Evolutionary conservation across 257 asterid species (phyloP), one percentile per base, ranked within the genome.

Genomic region (Nicotiana noctiflora): DNA sequence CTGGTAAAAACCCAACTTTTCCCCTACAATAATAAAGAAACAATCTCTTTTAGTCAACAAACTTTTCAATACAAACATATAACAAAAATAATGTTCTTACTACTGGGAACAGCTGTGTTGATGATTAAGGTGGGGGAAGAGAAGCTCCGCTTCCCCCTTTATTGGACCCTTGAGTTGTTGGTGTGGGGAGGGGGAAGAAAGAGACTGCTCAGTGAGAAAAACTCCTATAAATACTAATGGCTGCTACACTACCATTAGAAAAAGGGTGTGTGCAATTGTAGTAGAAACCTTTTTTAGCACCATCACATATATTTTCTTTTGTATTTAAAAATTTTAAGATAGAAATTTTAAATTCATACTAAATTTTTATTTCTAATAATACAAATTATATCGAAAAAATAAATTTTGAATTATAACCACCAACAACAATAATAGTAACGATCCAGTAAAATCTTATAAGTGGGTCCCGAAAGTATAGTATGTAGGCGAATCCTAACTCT

Each of bases 101-200:
- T 62, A 79, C 76, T 62, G 62, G 19, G 76, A 51, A 61, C 25
- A 27, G 46, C 31, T 32, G 76, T n/a, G 51, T 19, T 57, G 37
- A 62, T 44, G 15, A 66, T 6, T 46, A 80, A 83, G 82, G 76
- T 29, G 72, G 79, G 88, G 81, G 37, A 53, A 61, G 83, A 81
- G 79, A 83, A 51, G 77, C 62, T 85, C 81, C 76, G 82, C 83
- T 87, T 81, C 86, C 87, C 85, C 79, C n/a, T 78, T 40, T 77
- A 81, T 84, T 87, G 89, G 85, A 87, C 87, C 86, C 77, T 64
- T 70, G 84, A 56, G 77, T 60, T 52, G 65, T 81, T 80, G 86
- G 89, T 63, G 88, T 84, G 79, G 79, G 80, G 49, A 6, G 0
- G 80, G 57, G 80, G 64, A 62, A 80, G 84, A 86, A 81, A 85